A percentile compares a stretch with the other conserved stretches of the same genome.
Conservation (phyloP, 306 rosid species). For the Ormosia semicastrata region DNA sequence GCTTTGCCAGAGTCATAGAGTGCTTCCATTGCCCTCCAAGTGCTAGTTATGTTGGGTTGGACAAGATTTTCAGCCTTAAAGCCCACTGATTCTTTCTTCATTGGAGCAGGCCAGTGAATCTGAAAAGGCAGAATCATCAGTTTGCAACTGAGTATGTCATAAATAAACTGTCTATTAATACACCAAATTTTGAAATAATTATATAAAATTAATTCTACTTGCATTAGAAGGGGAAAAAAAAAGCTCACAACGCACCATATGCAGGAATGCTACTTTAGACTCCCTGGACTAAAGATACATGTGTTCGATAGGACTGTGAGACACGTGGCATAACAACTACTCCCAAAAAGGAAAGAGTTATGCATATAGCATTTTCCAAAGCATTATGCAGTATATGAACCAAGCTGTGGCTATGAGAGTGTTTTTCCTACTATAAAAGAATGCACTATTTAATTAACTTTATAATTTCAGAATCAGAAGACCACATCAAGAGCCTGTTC, state of each 20-base stretch:
- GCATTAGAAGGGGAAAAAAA: not conserved
- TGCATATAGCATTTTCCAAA: not conserved
- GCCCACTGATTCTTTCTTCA: constrained; percentile 56
- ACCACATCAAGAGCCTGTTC: not conserved
- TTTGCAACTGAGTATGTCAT: constrained; percentile 1
- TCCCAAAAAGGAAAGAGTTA: not conserved
- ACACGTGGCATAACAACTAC: not conserved
- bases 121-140: constrained; percentile 34
- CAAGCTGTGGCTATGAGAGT: not conserved
- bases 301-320: not conserved
- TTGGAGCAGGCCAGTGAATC: constrained; percentile 77
- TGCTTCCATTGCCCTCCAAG: constrained; percentile 84
- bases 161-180: not conserved
- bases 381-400: not conserved
- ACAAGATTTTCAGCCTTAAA: constrained; percentile 49
- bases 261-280: constrained; percentile 10
- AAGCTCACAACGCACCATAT: not conserved
- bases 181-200: not conserved
- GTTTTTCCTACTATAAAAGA: not conserved
- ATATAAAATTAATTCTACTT: not conserved
- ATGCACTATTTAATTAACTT: not conserved
- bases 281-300: not conserved
- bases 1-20: constrained; percentile 71
- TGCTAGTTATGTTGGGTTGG: constrained; percentile 46
- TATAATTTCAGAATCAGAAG: not conserved